phyloP scores from a whole-genome alignment of 495 filamentous ascomycete genomes.

The Umbilicaria muhlenbergii region DNA sequence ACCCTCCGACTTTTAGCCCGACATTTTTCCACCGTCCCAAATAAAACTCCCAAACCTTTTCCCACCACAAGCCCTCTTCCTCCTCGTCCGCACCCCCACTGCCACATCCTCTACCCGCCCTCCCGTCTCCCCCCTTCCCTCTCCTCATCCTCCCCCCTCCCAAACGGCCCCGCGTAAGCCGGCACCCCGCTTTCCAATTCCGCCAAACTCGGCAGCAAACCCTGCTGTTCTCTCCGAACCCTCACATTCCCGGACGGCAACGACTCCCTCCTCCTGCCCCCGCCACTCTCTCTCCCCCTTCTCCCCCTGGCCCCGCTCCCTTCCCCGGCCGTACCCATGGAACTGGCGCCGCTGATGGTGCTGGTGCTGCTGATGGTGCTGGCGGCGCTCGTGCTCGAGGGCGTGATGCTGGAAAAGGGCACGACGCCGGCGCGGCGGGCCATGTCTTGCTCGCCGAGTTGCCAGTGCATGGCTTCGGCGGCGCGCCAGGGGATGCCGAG shows the following conservation, averaged over 20 bases:
- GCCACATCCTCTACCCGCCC: neutral
- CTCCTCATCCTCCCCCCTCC: neutral
- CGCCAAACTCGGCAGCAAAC: conserved; percentile 8
- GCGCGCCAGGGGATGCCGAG: conserved; percentile 95
- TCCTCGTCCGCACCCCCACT: neutral
- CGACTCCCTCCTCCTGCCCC: neutral
- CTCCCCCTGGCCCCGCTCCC: neutral
- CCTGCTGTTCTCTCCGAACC: conserved; percentile 1
- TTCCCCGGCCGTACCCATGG: no score
- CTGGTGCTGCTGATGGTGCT: no score
- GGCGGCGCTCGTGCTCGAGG: neutral
- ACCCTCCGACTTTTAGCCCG: no score
- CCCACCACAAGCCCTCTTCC: no score
- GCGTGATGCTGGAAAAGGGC: conserved; percentile 41
- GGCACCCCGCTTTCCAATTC: conserved; percentile 9
- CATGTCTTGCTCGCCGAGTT: conserved; percentile 86
- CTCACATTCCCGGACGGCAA: neutral
- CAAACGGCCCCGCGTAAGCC: conserved; percentile 1
- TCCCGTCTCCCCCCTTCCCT: neutral
- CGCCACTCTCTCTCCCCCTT: neutral
- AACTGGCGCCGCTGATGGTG: no score
- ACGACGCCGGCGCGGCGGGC: conserved; percentile 72
- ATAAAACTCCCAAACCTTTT: no score
- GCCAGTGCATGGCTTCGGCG: conserved; percentile 97
- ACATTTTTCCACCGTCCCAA: no score